Conservation (phyloP, 2,329 filamentous ascomycete genomes). For the Cercospora zeae-maydis region DNA sequence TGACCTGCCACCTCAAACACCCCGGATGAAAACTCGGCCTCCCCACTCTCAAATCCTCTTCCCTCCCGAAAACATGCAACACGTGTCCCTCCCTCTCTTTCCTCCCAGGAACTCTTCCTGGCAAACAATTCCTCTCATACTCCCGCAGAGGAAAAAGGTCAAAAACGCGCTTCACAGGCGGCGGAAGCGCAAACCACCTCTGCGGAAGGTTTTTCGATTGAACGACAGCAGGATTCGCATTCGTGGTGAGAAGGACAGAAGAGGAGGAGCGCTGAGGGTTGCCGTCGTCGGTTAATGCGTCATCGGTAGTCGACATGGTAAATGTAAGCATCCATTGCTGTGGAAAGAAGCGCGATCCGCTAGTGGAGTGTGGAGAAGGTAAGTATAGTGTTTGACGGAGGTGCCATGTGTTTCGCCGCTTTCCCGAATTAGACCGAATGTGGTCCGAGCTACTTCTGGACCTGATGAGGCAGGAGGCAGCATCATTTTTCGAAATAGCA, state of each 20-base stretch:
- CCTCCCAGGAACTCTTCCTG: constrained; percentile 54
- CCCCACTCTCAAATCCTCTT: constrained; percentile 58
- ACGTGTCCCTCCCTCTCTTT: constrained; percentile 50
- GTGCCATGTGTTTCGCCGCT: constrained; percentile 7
- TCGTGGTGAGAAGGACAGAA: background rate
- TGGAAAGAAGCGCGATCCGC: background rate
- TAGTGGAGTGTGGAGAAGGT: background rate
- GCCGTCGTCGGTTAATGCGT: background rate
- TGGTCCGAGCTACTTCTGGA: background rate
- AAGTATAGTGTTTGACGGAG: background rate
- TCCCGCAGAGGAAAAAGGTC: constrained; percentile 74
- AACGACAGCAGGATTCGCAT: background rate
- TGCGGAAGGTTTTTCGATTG: background rate
- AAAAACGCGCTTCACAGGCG: constrained; percentile 77
- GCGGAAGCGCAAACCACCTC: constrained; percentile 57
- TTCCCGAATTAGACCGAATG: constrained; percentile 1
- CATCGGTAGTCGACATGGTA: background rate
- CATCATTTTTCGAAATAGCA: background rate
- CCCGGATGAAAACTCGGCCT: constrained; percentile 82
- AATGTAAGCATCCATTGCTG: background rate
- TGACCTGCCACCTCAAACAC: constrained; percentile 94
- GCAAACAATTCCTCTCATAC: constrained; percentile 72
- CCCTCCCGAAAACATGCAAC: constrained; percentile 73
- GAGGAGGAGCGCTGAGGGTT: background rate
- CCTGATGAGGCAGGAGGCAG: background rate